Evolutionary conservation across 148 eudicot species (phyloP).

Genomic region (Chenopodium berlandieri): DNA sequence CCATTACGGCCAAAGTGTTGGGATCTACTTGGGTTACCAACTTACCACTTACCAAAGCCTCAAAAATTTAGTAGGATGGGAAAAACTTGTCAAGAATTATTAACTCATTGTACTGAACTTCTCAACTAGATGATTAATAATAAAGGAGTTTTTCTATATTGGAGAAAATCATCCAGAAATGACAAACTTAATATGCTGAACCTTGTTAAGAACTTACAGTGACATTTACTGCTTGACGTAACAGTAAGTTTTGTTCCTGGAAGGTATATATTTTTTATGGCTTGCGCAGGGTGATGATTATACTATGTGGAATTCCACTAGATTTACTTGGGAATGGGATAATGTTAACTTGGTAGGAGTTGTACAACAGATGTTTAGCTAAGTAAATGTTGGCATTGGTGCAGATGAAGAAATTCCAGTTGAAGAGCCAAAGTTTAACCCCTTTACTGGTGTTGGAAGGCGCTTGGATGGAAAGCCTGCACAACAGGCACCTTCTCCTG

Average conservation of each 20-base stretch:
- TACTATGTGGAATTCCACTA: neutral
- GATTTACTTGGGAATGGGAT: neutral
- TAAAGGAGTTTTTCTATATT: neutral
- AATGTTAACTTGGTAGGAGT: neutral
- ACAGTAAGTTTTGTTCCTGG: neutral
- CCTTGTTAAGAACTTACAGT: neutral
- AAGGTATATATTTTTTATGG: neutral
- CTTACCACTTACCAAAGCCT: neutral
- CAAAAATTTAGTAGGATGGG: too few species aligned
- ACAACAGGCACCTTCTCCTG: constrained; percentile 43
- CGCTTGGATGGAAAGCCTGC: constrained; percentile 81
- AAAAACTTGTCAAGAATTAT: neutral
- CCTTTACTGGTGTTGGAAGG: constrained; percentile 69
- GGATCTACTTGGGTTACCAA: neutral
- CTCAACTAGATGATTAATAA: neutral
- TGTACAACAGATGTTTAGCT: neutral
- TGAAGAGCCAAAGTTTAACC: constrained; percentile 83
- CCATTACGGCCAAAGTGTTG: too few species aligned
- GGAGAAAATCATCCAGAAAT: neutral
- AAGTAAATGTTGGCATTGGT: neutral
- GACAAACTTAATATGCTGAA: neutral
- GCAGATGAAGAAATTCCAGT: constrained; percentile 56
- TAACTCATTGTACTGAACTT: neutral
- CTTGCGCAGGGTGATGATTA: neutral
- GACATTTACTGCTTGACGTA: neutral